Percentiles rank a stretch among this genome's conserved stretches.
Evolutionary conservation across 106 monocot species (phyloP).

Genomic region (Phalaenopsis aphrodite): DNA sequence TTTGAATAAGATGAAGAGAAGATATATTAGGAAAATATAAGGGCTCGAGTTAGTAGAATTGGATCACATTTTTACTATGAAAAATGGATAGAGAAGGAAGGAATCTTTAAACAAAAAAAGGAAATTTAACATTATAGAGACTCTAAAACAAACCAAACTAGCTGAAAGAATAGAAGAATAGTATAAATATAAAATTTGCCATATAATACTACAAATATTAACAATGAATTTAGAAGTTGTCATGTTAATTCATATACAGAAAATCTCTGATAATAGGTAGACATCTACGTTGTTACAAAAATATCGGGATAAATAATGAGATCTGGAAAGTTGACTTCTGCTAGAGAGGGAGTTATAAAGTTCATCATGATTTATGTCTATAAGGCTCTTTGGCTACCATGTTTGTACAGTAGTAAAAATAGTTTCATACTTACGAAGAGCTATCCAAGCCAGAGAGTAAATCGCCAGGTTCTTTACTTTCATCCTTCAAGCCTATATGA

Average conservation of each 20-base stretch:
- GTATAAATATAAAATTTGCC: not conserved
- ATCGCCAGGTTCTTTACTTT: conserved; percentile 55
- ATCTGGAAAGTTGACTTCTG: not conserved
- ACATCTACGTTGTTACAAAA: not conserved
- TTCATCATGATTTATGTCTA: not conserved
- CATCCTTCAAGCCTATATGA: conserved; percentile 46
- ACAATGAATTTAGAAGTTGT: not conserved
- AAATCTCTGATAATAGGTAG: not conserved
- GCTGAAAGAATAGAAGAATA: not conserved
- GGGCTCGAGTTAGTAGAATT: too few species aligned
- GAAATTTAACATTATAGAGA: not conserved
- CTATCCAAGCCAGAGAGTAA: conserved; percentile 57
- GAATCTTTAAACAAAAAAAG: not conserved
- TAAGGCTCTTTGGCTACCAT: not conserved
- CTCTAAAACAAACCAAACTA: not conserved
- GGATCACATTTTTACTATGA: too few species aligned
- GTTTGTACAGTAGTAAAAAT: not conserved
- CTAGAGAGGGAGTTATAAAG: too few species aligned
- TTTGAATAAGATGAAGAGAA: too few species aligned
- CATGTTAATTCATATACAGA: not conserved
- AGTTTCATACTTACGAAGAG: conserved; percentile 66
- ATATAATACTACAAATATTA: not conserved
- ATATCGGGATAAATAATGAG: not conserved
- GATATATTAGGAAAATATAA: too few species aligned
- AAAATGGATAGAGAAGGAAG: too few species aligned